These are phyloP conservation scores for Chernovozyma aurita DNA, from an alignment of 1,139 yeast species.

Conservation along the genomic window DNA sequence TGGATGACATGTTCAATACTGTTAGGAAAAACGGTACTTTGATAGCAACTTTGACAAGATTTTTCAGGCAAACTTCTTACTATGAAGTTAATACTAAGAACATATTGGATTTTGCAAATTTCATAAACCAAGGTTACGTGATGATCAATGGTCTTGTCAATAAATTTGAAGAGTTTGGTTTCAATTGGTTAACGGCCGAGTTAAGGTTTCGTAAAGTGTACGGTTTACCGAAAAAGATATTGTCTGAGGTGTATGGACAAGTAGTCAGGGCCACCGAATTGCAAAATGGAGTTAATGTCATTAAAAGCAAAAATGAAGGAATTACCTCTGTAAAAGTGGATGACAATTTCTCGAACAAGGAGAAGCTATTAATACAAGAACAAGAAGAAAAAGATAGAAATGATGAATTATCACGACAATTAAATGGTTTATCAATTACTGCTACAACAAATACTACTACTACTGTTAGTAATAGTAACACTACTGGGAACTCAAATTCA, in stretches of 20 bases:
- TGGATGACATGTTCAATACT: conserved; percentile 42
- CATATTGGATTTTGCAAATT: conserved; percentile 36
- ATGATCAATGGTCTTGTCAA: conserved; percentile 21
- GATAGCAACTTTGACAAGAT: conserved; percentile 46
- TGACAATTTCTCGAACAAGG: neutral
- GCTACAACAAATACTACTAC: neutral
- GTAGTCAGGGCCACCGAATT: neutral
- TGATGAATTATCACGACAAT: neutral
- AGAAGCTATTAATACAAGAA: neutral
- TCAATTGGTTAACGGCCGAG: conserved; percentile 34
- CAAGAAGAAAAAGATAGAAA: neutral
- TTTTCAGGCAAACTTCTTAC: conserved; percentile 41
- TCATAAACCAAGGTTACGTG: conserved; percentile 27
- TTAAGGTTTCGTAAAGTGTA: conserved; percentile 32
- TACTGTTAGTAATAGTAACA: neutral
- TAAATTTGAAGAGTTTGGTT: conserved; percentile 31
- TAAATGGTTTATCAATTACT: neutral
- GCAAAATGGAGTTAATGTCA: neutral
- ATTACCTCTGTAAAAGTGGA: neutral
- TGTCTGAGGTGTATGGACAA: conserved; percentile 14
- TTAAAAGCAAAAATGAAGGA: neutral
- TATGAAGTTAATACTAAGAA: conserved; percentile 33
- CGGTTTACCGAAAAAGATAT: conserved; percentile 24
- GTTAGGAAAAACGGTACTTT: conserved; percentile 50
- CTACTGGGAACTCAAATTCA: no score